Evolutionary conservation across 768 basidiomycete species (phyloP).

Genomic region (Leccinum barrowsii): DNA sequence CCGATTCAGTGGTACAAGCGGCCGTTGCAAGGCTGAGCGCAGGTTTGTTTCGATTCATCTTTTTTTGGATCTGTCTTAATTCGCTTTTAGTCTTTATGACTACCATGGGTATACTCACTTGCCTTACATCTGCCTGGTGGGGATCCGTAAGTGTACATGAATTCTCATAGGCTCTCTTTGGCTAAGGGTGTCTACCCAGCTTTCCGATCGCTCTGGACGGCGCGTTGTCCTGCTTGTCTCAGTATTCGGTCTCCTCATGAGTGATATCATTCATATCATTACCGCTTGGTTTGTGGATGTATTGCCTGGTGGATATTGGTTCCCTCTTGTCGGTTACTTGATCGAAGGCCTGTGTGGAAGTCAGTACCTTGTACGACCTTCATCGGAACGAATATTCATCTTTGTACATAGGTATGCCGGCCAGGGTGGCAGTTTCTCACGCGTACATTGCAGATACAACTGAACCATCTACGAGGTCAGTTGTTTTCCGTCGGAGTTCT

Average conservation of each 20-base stretch:
- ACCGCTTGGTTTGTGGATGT: constrained; percentile 54
- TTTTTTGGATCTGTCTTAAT: neutral
- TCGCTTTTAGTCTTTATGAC: constrained; percentile 53
- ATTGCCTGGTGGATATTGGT: constrained; percentile 82
- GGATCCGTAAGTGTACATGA: constrained; percentile 53
- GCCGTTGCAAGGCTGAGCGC: constrained; percentile 63
- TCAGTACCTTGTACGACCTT: constrained; percentile 27
- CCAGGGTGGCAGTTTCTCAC: constrained; percentile 49
- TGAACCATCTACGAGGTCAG: constrained; percentile 50
- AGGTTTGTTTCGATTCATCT: constrained; percentile 37
- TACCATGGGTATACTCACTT: constrained; percentile 67
- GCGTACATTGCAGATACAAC: constrained; percentile 72
- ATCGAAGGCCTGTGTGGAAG: constrained; percentile 75
- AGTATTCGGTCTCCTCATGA: constrained; percentile 54
- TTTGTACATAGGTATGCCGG: constrained; percentile 44
- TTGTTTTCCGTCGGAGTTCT: neutral
- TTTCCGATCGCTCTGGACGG: constrained; percentile 78
- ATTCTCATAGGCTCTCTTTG: neutral
- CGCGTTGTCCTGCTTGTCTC: constrained; percentile 60
- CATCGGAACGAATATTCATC: neutral
- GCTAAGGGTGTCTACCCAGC: constrained; percentile 33
- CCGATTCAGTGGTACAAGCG: constrained; percentile 73
- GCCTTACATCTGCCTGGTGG: constrained; percentile 85
- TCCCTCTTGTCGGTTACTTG: constrained; percentile 61
- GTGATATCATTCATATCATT: constrained; percentile 64